These are phyloP conservation scores for Thalassiosira gravida DNA, from an alignment of 352 stramenopile genomes.

Conservation along the genomic window DNA sequence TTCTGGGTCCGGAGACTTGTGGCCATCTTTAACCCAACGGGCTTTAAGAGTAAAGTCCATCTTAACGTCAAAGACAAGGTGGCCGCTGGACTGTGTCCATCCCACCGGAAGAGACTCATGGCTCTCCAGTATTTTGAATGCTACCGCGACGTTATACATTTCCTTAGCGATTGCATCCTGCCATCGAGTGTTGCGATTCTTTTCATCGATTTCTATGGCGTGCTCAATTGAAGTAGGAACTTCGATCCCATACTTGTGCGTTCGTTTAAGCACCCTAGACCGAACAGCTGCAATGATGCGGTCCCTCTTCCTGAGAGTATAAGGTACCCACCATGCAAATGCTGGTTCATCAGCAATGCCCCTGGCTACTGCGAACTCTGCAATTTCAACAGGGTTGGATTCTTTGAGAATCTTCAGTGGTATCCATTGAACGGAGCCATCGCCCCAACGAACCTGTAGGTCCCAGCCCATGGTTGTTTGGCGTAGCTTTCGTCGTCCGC, in stretches of 20 bases:
- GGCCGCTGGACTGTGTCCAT: not conserved
- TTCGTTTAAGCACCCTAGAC: conserved; percentile 19
- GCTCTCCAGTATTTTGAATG: conserved; percentile 58
- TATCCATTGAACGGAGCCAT: conserved; percentile 42
- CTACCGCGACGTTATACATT: conserved; percentile 59
- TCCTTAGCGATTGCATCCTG: conserved; percentile 57
- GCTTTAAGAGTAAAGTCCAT: conserved; percentile 46
- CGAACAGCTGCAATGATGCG: conserved; percentile 4
- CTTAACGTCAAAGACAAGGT: conserved; percentile 54
- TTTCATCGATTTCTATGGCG: conserved; percentile 44
- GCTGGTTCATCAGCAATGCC: conserved; percentile 28
- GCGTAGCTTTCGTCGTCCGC: conserved; percentile 8
- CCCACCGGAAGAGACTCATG: not conserved
- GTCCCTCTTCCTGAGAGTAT: conserved; percentile 20
- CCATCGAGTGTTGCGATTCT: conserved; percentile 60
- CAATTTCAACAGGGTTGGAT: conserved; percentile 54
- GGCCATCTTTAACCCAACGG: conserved; percentile 19
- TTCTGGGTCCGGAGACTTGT: conserved; percentile 10
- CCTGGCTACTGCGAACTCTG: conserved; percentile 36
- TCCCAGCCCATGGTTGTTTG: conserved; percentile 57
- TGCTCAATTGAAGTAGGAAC: conserved; percentile 48
- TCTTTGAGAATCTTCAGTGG: conserved; percentile 58
- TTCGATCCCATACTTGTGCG: conserved; percentile 69
- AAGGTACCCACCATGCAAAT: conserved; percentile 36
- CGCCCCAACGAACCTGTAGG: conserved; percentile 47